Conservation (phyloP, 768 basidiomycete species). For the Suillus sp. region DNA sequence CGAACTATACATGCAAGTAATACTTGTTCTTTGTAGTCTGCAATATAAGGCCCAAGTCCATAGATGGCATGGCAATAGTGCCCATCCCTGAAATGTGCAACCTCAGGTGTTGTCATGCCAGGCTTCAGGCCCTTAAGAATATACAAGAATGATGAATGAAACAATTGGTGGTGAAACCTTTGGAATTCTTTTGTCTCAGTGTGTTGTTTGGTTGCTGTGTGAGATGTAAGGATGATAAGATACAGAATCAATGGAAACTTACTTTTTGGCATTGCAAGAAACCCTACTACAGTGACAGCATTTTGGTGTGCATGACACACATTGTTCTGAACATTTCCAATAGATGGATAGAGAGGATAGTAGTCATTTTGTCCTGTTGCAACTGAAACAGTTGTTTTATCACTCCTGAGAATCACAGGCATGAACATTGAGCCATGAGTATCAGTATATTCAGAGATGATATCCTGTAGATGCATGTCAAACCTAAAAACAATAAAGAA, state of each 20-base stretch:
- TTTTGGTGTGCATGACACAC: constrained; percentile 12
- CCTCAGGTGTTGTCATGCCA: too few species aligned
- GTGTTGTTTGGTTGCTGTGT: constrained; percentile 17
- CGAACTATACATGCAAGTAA: too few species aligned
- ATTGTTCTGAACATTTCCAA: constrained; percentile 16
- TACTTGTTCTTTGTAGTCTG: too few species aligned
- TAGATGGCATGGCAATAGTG: too few species aligned
- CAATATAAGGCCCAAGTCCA: too few species aligned
- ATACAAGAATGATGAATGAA: constrained; percentile 30
- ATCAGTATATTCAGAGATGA: constrained; percentile 14
- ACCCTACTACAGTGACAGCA: constrained; percentile 26
- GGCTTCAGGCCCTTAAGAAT: constrained; percentile 29
- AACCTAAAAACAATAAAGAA: not conserved
- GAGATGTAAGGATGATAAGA: not conserved
- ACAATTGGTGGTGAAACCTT: constrained; percentile 34
- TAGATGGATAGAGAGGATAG: constrained; percentile 16
- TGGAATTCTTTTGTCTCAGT: constrained; percentile 22
- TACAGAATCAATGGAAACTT: constrained; percentile 7
- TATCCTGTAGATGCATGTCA: constrained; percentile 9
- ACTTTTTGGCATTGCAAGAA: constrained; percentile 36
- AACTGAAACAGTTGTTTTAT: constrained; percentile 20
- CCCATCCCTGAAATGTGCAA: too few species aligned
- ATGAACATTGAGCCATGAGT: constrained; percentile 17
- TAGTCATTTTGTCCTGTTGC: constrained; percentile 19
- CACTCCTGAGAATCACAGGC: constrained; percentile 18